Percentiles rank a stretch among this genome's conserved stretches.
phyloP scores from a whole-genome alignment of 345 rosid species.

The Excoecaria cochinchinensis region DNA sequence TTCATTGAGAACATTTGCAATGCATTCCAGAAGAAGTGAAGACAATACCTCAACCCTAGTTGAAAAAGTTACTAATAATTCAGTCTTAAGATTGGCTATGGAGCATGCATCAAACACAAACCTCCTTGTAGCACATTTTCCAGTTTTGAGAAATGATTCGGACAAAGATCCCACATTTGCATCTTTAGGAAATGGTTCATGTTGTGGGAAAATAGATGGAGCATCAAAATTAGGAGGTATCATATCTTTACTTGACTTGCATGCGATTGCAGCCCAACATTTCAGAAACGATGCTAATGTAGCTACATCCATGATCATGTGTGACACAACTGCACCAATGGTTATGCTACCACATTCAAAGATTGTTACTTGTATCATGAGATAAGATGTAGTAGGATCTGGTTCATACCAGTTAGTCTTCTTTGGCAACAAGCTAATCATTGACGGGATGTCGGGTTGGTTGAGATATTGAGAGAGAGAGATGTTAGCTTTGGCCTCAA shows the following conservation, averaged over 20 bases:
- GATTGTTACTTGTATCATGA: not conserved
- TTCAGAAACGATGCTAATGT: not conserved
- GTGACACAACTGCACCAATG: not conserved
- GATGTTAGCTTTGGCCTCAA: not conserved
- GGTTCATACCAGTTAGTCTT: not conserved
- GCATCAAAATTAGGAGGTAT: not conserved
- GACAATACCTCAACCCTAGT: constrained; percentile 50
- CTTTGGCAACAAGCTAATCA: not conserved
- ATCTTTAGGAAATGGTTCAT: not conserved
- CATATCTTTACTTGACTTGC: not conserved
- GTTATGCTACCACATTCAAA: not conserved
- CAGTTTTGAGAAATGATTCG: not conserved
- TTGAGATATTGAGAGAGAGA: not conserved
- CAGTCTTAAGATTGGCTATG: constrained; percentile 26
- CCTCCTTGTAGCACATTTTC: constrained; percentile 17
- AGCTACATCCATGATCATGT: not conserved
- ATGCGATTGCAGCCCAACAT: not conserved
- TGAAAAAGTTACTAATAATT: constrained; percentile 32
- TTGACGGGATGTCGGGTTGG: not conserved
- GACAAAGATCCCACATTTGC: not conserved
- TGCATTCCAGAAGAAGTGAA: constrained; percentile 44
- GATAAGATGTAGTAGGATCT: not conserved
- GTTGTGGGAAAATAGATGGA: not conserved
- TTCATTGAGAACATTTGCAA: constrained; percentile 29
- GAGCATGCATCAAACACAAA: not conserved